Percentiles rank a stretch among this genome's conserved stretches.
Evolutionary conservation across 2,329 filamentous ascomycete genomes (phyloP).

Genomic region (Clarireedia monteithiana): DNA sequence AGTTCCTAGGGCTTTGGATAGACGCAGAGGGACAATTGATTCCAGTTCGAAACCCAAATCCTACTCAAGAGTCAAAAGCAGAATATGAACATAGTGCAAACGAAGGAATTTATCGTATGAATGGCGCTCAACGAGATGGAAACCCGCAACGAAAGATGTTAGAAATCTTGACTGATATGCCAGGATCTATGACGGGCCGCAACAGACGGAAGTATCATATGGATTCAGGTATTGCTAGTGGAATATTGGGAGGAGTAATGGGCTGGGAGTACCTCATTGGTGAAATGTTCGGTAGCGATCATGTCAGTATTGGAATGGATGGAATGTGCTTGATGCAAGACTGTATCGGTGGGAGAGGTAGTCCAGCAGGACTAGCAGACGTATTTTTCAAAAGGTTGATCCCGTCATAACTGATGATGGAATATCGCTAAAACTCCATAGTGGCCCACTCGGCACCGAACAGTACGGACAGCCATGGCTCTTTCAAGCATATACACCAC

Average conservation of each 20-base stretch:
- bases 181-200: constrained; percentile 18
- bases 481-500: constrained; percentile 30
- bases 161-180: constrained; percentile 28
- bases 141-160: constrained; percentile 18
- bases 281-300: constrained; percentile 31
- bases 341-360: constrained; percentile 29
- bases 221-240: constrained; percentile 6
- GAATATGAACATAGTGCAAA: neutral
- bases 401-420: neutral
- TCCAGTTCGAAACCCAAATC: constrained; percentile 1
- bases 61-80: neutral
- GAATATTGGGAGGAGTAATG: constrained; percentile 22
- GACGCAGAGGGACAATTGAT: constrained; percentile 18
- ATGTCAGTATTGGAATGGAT: constrained; percentile 28
- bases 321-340: constrained; percentile 30
- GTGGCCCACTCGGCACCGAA: constrained; percentile 23
- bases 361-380: constrained; percentile 21
- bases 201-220: constrained; percentile 8
- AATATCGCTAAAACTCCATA: constrained; percentile 17
- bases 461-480: constrained; percentile 30
- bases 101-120: neutral
- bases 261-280: constrained; percentile 32
- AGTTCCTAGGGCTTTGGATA: constrained; percentile 23
- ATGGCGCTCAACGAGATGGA: neutral
- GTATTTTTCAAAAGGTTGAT: constrained; percentile 24